Evolutionary conservation across 2,329 filamentous ascomycete genomes (phyloP), one percentile per base, ranked within the genome.

Genomic region (Domatiomyces catenatus): DNA sequence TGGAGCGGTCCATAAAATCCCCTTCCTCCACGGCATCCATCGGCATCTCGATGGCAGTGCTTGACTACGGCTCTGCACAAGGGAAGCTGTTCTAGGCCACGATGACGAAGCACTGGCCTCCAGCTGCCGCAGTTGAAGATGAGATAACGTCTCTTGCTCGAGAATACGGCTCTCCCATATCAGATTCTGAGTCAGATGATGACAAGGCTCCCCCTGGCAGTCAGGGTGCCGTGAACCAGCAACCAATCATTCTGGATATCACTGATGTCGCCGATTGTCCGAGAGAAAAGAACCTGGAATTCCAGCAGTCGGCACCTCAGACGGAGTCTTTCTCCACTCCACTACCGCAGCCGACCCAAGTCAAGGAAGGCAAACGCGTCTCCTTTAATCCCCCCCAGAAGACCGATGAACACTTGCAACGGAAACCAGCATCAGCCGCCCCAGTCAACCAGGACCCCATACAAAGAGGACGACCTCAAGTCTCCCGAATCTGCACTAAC

Each of bases 81-180:
- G 32, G 15, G 12, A 39, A 39, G 32, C 15, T 39, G 32, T 15
- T 39, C 7, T 39, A 39, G 32, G 20, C n/a, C 49, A 52, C 52
- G 26, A 60, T 57, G 57, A 47, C 48, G 20, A 52, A 53, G 42
- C 42, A 32, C 47, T 68, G 64, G 65, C 69, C 70, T 32, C 70
- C 70, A 18, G 63, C 63, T 50, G 69, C 70, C 22, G 66, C 56
- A 48, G 70, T 70, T 49, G 70, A 73, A 55, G 69, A 71, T 51
- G 69, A 71, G 56, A 54, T 59, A n/a, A 59, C 61, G 32, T 66
- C 69, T 26, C 62, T 72, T 22, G 63, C 67, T 17, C 65, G 65
- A 54, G 69, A 72, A 51, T 51, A 53, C 56, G 48, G 68, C 10
- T 52, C 63, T 24, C 65, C 64, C 47, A 54, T 61, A 26, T 60